A percentile compares a stretch with the other conserved stretches of the same genome.
Evolutionary conservation across 2,329 filamentous ascomycete genomes (phyloP).

Genomic region (Ophiobolus disseminans): DNA sequence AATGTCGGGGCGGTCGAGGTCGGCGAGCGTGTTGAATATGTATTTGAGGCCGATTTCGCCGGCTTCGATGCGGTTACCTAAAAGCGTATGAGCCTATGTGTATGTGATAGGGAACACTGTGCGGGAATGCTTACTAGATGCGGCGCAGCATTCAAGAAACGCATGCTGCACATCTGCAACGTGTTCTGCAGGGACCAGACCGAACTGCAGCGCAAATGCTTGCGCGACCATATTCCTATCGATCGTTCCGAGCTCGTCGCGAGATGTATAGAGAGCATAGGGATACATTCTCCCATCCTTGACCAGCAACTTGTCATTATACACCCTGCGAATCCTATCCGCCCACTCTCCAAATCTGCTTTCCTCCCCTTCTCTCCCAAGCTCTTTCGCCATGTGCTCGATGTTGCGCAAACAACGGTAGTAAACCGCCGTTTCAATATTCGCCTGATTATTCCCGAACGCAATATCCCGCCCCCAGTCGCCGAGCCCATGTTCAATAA

Average conservation of each 20-base stretch:
- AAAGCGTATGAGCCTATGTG: no score
- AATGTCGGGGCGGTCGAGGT: constrained; percentile 47
- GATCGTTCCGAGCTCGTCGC: constrained; percentile 37
- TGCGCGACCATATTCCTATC: constrained; percentile 52
- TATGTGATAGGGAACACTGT: no score
- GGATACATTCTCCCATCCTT: constrained; percentile 35
- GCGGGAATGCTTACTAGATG: no score
- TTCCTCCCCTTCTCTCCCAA: constrained; percentile 17
- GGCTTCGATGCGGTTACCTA: constrained; percentile 47
- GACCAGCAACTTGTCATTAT: constrained; percentile 29
- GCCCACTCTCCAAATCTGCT: constrained; percentile 26
- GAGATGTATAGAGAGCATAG: constrained; percentile 51
- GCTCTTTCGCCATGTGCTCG: constrained; percentile 45
- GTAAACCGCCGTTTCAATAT: constrained; percentile 56
- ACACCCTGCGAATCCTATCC: constrained; percentile 26
- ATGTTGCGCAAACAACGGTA: constrained; percentile 49
- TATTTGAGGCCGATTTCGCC: constrained; percentile 55
- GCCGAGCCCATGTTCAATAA: constrained; percentile 54
- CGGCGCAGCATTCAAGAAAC: constrained; percentile 35
- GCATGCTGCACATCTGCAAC: constrained; percentile 35
- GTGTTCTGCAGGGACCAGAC: constrained; percentile 35
- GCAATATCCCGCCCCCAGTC: constrained; percentile 56
- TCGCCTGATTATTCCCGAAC: constrained; percentile 54
- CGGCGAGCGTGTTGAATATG: constrained; percentile 52
- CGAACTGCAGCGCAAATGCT: constrained; percentile 48